Evolutionary conservation across 2,329 filamentous ascomycete species (phyloP).

Genomic region (Hirsutella thompsonii): DNA sequence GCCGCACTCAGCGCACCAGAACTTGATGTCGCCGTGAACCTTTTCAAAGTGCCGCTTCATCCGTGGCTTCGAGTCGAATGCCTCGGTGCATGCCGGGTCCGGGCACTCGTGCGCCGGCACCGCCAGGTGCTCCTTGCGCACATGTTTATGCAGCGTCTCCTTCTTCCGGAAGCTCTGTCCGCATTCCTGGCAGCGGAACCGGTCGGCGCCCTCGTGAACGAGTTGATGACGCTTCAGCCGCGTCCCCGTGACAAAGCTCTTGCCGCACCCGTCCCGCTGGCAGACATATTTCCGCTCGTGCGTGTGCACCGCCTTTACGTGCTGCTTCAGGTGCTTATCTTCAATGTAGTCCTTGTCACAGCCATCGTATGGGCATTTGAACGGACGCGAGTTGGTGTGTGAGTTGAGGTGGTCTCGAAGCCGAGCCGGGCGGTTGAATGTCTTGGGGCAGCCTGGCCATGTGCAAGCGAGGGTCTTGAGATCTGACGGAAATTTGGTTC

Average conservation of each 20-base stretch:
- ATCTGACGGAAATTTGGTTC: conserved; percentile 50
- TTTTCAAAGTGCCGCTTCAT: conserved; percentile 59
- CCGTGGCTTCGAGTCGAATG: conserved; percentile 61
- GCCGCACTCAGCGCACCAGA: conserved; percentile 66
- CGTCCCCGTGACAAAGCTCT: conserved; percentile 70
- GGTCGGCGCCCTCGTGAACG: conserved; percentile 62
- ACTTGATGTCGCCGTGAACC: conserved; percentile 56
- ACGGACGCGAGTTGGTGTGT: conserved; percentile 76
- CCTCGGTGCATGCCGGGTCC: conserved; percentile 45
- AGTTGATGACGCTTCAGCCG: conserved; percentile 63
- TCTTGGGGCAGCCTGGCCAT: conserved; percentile 61
- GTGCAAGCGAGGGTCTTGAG: conserved; percentile 69
- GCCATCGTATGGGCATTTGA: conserved; percentile 52
- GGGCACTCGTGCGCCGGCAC: conserved; percentile 60
- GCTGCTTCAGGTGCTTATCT: conserved; percentile 73
- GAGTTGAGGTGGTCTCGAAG: conserved; percentile 70
- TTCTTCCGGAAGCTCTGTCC: conserved; percentile 75
- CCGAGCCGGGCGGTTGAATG: conserved; percentile 76
- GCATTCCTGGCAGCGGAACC: conserved; percentile 65
- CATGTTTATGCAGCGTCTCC: conserved; percentile 72
- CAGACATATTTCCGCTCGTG: conserved; percentile 59
- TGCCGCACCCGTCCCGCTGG: conserved; percentile 58
- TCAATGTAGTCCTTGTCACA: conserved; percentile 81
- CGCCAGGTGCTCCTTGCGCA: conserved; percentile 62
- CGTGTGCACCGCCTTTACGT: conserved; percentile 72